Conservation (phyloP, 2,329 filamentous ascomycete species). For the Akanthomyces lecanii region DNA sequence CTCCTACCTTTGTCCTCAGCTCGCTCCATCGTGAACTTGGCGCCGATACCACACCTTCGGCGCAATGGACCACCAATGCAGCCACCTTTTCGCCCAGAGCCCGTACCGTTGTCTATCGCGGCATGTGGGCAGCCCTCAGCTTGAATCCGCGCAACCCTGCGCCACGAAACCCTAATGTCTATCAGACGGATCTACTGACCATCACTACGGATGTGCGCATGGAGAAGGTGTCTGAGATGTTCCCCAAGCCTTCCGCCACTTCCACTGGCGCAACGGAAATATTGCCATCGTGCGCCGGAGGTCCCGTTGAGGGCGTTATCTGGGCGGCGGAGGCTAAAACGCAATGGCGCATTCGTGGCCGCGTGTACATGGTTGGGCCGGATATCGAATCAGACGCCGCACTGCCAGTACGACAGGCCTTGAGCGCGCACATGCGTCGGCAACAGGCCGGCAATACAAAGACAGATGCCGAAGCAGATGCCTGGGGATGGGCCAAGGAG, state of each 20-base stretch:
- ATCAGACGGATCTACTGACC: slow-evolving; percentile 71
- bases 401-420: slow-evolving; percentile 52
- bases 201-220: slow-evolving; percentile 88
- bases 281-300: slow-evolving; percentile 54
- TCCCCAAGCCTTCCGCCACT: slow-evolving; percentile 35
- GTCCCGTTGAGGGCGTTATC: slow-evolving; percentile 75
- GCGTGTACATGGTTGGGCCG: slow-evolving; percentile 68
- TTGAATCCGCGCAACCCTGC: slow-evolving; percentile 70
- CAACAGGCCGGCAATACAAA: slow-evolving; percentile 12
- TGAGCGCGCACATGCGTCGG: slow-evolving; percentile 59
- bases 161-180: slow-evolving; percentile 62
- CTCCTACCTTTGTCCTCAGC: slow-evolving; percentile 48
- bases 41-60: slow-evolving; percentile 7
- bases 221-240: slow-evolving; percentile 74
- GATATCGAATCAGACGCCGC: slow-evolving; percentile 52
- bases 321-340: slow-evolving; percentile 68
- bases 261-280: background rate
- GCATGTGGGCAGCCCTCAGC: slow-evolving; percentile 73
- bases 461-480: slow-evolving; percentile 9
- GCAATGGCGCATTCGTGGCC: slow-evolving; percentile 83
- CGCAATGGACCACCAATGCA: slow-evolving; percentile 37
- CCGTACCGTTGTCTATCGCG: slow-evolving; percentile 79
- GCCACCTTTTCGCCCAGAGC: slow-evolving; percentile 52
- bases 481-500: slow-evolving; percentile 77
- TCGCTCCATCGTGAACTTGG: slow-evolving; percentile 39